Percentiles rank a stretch among this genome's conserved stretches.
phyloP scores from a whole-genome alignment of 2,329 filamentous ascomycete genomes.

The Colletotrichum sp. region DNA sequence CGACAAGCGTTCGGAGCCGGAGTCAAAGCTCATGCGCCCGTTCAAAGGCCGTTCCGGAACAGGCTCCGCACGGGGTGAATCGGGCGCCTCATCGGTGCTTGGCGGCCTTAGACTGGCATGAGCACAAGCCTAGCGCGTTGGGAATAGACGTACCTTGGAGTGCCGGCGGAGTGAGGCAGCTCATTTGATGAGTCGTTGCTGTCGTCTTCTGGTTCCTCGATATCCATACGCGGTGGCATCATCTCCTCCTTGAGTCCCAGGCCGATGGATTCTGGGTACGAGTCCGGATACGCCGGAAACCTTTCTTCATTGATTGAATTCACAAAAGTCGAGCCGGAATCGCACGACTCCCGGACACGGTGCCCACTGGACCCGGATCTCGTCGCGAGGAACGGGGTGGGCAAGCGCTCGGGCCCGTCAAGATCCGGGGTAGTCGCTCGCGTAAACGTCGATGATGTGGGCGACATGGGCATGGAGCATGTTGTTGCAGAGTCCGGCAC shows the following conservation, averaged over 20 bases:
- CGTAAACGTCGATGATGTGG: conserved; percentile 22
- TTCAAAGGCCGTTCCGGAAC: background rate
- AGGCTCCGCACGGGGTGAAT: background rate
- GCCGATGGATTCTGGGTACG: background rate
- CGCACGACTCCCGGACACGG: conserved; percentile 28
- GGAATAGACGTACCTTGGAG: conserved; percentile 1
- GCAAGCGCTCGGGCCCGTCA: conserved; percentile 9
- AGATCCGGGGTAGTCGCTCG: conserved; percentile 22
- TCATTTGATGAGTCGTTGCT: background rate
- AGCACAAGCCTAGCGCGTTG: background rate
- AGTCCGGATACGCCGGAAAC: conserved; percentile 15
- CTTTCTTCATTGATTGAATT: conserved; percentile 15
- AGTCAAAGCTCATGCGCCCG: conserved; percentile 20
- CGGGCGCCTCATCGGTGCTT: background rate
- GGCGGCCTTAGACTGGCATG: background rate
- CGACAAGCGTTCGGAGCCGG: conserved; percentile 17
- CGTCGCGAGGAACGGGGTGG: conserved; percentile 9
- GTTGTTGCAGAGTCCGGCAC: conserved; percentile 43
- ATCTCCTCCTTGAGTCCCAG: conserved; percentile 34
- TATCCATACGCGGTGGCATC: conserved; percentile 27
- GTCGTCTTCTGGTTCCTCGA: conserved; percentile 4
- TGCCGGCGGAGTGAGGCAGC: background rate
- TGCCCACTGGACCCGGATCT: conserved; percentile 4
- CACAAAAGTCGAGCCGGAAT: conserved; percentile 42
- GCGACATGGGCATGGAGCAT: conserved; percentile 31